These are phyloP conservation scores for Colletotrichum orchidophilum DNA, from an alignment of 2,329 filamentous ascomycete genomes.

Conservation along the genomic window DNA sequence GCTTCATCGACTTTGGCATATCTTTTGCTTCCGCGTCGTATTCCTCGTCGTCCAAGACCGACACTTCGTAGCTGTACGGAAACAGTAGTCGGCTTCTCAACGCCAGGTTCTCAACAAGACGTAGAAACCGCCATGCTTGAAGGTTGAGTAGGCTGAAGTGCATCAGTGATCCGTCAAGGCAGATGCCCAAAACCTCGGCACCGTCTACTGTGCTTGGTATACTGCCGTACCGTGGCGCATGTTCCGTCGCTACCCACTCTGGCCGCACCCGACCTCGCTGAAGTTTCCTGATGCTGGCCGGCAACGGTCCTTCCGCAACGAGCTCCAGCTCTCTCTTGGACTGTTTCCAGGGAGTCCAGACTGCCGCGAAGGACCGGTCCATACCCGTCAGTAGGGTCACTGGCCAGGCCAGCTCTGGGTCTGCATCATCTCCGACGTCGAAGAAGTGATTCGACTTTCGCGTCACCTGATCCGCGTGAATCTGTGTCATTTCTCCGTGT, in stretches of 20 bases:
- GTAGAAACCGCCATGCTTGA: slow-evolving; percentile 73
- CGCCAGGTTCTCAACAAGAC: slow-evolving; percentile 77
- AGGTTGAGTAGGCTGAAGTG: slow-evolving; percentile 74
- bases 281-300: slow-evolving; percentile 66
- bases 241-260: slow-evolving; percentile 53
- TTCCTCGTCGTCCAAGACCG: slow-evolving; percentile 37
- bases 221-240: slow-evolving; percentile 50
- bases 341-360: slow-evolving; percentile 59
- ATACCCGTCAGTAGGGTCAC: slow-evolving; percentile 59
- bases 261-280: slow-evolving; percentile 62
- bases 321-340: slow-evolving; percentile 52
- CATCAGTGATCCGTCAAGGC: slow-evolving; percentile 74
- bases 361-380: slow-evolving; percentile 56
- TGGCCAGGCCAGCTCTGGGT: slow-evolving; percentile 43
- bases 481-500: slow-evolving; percentile 46
- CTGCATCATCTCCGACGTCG: slow-evolving; percentile 49
- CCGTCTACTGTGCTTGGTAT: slow-evolving; percentile 54
- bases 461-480: slow-evolving; percentile 57
- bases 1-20: slow-evolving; percentile 60
- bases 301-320: slow-evolving; percentile 66
- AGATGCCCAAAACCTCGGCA: slow-evolving; percentile 69
- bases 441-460: slow-evolving; percentile 57
- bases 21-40: slow-evolving; percentile 49
- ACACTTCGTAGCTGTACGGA: slow-evolving; percentile 52
- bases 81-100: slow-evolving; percentile 57